Base-by-base conservation (phyloP, 148 eudicot genomes). In the Vaccinium darrowii region DNA sequence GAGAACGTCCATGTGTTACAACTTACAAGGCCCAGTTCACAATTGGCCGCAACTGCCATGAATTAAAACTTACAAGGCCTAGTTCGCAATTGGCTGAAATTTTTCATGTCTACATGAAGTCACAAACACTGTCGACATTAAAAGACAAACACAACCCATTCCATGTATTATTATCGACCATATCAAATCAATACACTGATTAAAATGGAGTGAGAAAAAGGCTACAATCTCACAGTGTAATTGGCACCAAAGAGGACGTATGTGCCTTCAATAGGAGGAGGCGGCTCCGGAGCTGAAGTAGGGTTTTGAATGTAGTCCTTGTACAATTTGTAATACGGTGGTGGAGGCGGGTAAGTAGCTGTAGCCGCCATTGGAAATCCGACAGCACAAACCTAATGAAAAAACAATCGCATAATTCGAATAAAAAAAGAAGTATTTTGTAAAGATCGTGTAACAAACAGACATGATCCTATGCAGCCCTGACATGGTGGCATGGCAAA, bases 301-400 rank as follows among this genome's bases (percentile, higher is more conserved):
- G 97, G 97, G 88, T 93, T 85, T 85, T 90, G 53, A 51, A 81
- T 56, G 79, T 92, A 94, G 36, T 96, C 92, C 84, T 94, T 94
- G 92, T 96, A 96, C 4, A 96, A 88, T 88, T 80, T 94, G 94
- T 96, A 94, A 57, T 82, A 96, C 4, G 97, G 98, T n/a, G 98
- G 99, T 30, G 98, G 98, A 60, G 99, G 99, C 12, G 99, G 98
- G 76, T 94, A 96, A 0, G 98, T 91, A 43, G 99, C 95, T 18
- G 98, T 94, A 54, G 91, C 84, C 71, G 96, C 92, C 96, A 93
- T 80, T 93, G 19, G 60, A 57, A 49, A 67, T 23, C 33, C 58
- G 30, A 47, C 39, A 63, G 6, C 69, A 15, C 33, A 43, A 75
- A 21, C 27, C 78, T n/a, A 49, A 73, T 3, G 50, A 7, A 21